These are phyloP conservation scores for Coemansia sp. DNA, from an alignment of 192 early-diverging fungal species.

Conservation along the genomic window DNA sequence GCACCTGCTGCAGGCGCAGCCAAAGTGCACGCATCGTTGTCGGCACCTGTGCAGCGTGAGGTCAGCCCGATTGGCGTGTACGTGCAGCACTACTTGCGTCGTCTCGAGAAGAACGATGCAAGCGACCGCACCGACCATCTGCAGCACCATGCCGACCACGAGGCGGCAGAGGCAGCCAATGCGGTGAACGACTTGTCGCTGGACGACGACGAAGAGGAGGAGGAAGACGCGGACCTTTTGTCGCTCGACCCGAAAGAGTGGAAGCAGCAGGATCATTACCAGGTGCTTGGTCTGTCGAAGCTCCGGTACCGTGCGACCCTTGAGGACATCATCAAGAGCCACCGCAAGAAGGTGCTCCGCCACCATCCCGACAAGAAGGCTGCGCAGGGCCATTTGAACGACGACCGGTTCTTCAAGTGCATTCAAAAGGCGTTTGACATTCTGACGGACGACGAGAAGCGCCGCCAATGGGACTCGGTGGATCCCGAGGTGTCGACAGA, in stretches of 20 bases:
- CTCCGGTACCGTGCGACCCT: constrained; percentile 85
- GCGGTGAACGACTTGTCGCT: constrained; percentile 44
- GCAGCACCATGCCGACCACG: constrained; percentile 34
- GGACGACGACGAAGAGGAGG: constrained; percentile 80
- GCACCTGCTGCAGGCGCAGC: constrained; percentile 25
- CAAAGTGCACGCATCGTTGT: constrained; percentile 30
- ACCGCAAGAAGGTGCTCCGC: constrained; percentile 91
- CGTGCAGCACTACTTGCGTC: constrained; percentile 49
- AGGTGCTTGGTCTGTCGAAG: constrained; percentile 87
- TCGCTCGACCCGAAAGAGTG: constrained; percentile 87
- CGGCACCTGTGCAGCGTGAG: constrained; percentile 23
- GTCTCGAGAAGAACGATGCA: constrained; percentile 22
- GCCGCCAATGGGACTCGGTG: constrained; percentile 94
- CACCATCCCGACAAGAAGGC: constrained; percentile 99
- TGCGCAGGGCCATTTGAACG: constrained; percentile 66
- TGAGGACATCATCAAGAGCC: constrained; percentile 86
- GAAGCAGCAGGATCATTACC: constrained; percentile 98
- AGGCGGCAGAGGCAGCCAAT: constrained; percentile 41
- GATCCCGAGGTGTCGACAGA: constrained; percentile 80
- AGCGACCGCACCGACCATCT: constrained; percentile 31
- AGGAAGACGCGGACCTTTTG: constrained; percentile 73
- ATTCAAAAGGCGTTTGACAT: constrained; percentile 94
- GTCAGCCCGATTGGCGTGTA: constrained; percentile 50
- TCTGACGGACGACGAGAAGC: constrained; percentile 82
- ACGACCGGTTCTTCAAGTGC: constrained; percentile 99